A percentile compares a stretch with the other conserved stretches of the same genome.
These are phyloP conservation scores for Suhomyces bolitotheri DNA, from an alignment of 1,139 yeast genomes.

Conservation along the genomic window DNA sequence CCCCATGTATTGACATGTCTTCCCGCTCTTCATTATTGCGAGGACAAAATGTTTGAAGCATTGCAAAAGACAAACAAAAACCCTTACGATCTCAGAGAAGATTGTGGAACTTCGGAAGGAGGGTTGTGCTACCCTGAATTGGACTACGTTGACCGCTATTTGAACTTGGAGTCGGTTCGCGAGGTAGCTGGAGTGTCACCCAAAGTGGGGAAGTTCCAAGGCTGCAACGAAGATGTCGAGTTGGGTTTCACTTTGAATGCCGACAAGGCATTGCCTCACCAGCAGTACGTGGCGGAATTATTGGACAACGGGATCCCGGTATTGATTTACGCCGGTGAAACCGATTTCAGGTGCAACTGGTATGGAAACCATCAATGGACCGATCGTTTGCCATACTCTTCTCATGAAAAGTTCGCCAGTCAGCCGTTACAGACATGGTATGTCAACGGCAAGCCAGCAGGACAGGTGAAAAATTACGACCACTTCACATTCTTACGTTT, in stretches of 20 bases:
- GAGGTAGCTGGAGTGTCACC: conserved; percentile 15
- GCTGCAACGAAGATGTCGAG: conserved; percentile 2
- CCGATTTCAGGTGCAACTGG: conserved; percentile 24
- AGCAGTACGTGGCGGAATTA: conserved; percentile 15
- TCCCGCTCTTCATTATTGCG: conserved; percentile 13
- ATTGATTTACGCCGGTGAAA: conserved; percentile 20
- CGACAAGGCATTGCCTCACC: conserved; percentile 10
- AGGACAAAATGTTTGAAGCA: conserved; percentile 10
- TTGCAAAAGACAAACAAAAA: conserved; percentile 12
- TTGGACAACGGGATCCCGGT: conserved; percentile 17
- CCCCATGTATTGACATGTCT: conserved; percentile 14
- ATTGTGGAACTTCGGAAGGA: conserved; percentile 8
- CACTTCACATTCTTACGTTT: conserved; percentile 59
- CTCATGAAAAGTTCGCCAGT: conserved; percentile 23
- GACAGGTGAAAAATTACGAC: conserved; percentile 53
- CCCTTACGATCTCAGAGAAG: conserved; percentile 16
- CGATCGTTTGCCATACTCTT: conserved; percentile 18
- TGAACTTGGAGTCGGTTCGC: conserved; percentile 14
- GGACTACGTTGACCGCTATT: conserved; percentile 12
- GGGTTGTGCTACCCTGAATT: conserved; percentile 14
- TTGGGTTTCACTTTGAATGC: conserved; percentile 5
- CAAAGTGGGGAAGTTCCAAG: conserved; percentile 2
- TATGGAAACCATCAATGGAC: conserved; percentile 22
- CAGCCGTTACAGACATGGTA: conserved; percentile 40
- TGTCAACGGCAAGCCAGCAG: conserved; percentile 48